Percentiles rank a stretch among this genome's conserved stretches.
phyloP scores from a whole-genome alignment of 2,329 filamentous ascomycete species.

The Coniella lustricola region DNA sequence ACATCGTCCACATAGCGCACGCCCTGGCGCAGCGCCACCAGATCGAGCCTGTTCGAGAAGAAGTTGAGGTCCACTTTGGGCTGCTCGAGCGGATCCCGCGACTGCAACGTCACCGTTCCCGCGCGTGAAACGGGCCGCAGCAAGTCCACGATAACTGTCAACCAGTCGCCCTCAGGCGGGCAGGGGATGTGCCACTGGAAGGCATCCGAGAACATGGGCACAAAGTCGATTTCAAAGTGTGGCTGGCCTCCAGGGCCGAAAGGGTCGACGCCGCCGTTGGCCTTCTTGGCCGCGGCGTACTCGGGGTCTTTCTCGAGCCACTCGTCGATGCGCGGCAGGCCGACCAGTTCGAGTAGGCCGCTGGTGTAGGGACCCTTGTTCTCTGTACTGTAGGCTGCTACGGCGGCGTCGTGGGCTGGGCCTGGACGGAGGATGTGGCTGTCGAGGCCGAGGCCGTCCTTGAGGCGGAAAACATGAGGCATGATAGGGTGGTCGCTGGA shows the following conservation, averaged over 20 bases:
- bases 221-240: constrained; percentile 57
- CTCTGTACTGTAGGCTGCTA: constrained; percentile 30
- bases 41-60: constrained; percentile 46
- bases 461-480: constrained; percentile 39
- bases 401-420: constrained; percentile 26
- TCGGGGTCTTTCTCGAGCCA: constrained; percentile 39
- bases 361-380: constrained; percentile 33
- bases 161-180: constrained; percentile 37
- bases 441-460: constrained; percentile 34
- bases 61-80: constrained; percentile 56
- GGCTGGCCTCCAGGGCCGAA: constrained; percentile 51
- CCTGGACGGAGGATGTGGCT: constrained; percentile 33
- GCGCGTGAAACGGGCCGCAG: constrained; percentile 33
- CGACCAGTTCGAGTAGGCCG: constrained; percentile 43
- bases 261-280: constrained; percentile 41
- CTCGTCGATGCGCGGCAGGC: constrained; percentile 51
- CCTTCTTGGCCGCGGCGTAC: constrained; percentile 36
- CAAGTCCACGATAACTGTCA: constrained; percentile 49
- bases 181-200: constrained; percentile 42
- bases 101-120: constrained; percentile 51
- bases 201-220: constrained; percentile 46
- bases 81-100: constrained; percentile 47
- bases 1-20: constrained; percentile 50
- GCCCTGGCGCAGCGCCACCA: constrained; percentile 53
- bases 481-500: constrained; percentile 49